Evolutionary conservation across 208 protist genomes (phyloP).

Genomic region (Acanthamoeba lenticulata): DNA sequence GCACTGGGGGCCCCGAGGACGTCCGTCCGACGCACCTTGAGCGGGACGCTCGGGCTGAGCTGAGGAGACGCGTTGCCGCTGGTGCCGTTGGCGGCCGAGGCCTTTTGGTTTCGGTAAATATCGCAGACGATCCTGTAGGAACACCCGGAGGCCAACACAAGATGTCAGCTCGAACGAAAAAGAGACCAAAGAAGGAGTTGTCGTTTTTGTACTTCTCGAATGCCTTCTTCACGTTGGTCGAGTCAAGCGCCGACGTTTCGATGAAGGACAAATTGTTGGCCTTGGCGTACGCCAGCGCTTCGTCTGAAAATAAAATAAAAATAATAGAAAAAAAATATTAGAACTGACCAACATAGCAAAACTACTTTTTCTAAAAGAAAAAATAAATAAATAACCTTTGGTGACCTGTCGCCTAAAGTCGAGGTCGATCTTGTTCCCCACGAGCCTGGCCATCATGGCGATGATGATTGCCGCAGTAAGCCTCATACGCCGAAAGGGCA

Average conservation of each 20-base stretch:
- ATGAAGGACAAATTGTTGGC: conserved; percentile 97
- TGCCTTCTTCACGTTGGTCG: conserved; percentile 98
- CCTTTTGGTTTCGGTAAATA: conserved; percentile 10
- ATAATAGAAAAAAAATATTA: neutral
- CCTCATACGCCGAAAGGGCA: no score
- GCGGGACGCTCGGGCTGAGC: neutral
- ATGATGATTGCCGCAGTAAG: no score
- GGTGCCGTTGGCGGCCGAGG: neutral
- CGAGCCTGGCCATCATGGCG: neutral
- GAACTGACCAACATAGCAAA: no score
- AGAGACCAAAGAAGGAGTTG: neutral
- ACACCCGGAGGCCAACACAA: neutral
- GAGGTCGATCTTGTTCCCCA: conserved; percentile 10
- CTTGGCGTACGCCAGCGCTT: conserved; percentile 94
- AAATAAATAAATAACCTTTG: neutral
- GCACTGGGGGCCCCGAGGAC: neutral
- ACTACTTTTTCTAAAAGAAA: no score
- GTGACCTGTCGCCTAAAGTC: neutral
- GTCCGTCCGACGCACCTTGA: neutral
- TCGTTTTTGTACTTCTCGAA: conserved; percentile 96
- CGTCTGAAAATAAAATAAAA: conserved; percentile 83
- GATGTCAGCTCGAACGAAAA: neutral
- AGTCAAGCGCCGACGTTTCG: conserved; percentile 97
- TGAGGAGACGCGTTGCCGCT: neutral
- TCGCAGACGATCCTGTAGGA: neutral